Evolutionary conservation across 1,284 basidiomycete species (phyloP).

Genomic region (Ustilago bromivora): DNA sequence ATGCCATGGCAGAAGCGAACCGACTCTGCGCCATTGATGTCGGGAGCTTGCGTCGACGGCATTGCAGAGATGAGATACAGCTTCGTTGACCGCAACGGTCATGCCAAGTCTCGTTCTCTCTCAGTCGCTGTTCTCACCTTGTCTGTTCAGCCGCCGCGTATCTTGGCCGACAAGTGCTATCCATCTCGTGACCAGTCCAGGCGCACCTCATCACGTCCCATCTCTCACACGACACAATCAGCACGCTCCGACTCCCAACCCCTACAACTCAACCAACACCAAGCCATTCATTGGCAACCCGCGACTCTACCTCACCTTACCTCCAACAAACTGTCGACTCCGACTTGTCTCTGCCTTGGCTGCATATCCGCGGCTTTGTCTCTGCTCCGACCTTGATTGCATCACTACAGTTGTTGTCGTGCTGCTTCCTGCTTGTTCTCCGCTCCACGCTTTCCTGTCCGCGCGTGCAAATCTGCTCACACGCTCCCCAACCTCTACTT

Average conservation of each 20-base stretch:
- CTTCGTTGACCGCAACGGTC: too few species aligned
- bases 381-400: background rate
- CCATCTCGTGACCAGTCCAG: background rate
- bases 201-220: background rate
- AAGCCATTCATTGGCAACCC: background rate
- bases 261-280: too few species aligned
- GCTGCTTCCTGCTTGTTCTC: background rate
- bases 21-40: too few species aligned
- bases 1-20: too few species aligned
- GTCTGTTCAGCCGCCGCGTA: background rate
- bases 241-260: background rate
- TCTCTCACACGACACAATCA: background rate
- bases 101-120: background rate
- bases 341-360: background rate
- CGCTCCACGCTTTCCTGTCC: background rate
- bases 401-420: background rate
- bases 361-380: background rate
- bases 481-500: slow-evolving; percentile 5
- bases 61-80: too few species aligned
- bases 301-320: background rate
- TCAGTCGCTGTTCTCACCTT: background rate
- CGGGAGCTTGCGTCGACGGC: too few species aligned
- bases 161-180: background rate
- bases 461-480: slow-evolving; percentile 7
- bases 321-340: background rate